These are phyloP conservation scores for Chenopodium suecicum DNA, from an alignment of 148 eudicot genomes.

Conservation along the genomic window DNA sequence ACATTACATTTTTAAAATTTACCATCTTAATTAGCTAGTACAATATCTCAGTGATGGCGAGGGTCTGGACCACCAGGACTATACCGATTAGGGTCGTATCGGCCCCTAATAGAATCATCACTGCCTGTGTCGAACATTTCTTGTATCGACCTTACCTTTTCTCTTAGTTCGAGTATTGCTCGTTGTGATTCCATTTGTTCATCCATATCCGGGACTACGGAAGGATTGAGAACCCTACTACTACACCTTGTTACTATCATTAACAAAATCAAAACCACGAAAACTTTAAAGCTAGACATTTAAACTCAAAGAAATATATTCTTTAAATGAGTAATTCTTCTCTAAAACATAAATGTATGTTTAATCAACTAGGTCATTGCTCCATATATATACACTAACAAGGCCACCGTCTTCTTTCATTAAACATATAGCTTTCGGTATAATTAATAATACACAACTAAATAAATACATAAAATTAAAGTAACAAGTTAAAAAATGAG, in stretches of 20 bases:
- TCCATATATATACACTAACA: neutral
- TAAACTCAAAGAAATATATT: neutral
- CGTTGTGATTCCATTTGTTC: neutral
- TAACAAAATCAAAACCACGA: constrained; percentile 6
- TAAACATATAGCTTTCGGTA: neutral
- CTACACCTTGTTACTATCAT: constrained; percentile 4
- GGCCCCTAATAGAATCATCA: constrained; percentile 24
- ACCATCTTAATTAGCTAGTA: no score
- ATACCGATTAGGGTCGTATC: constrained; percentile 21
- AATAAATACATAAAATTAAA: neutral
- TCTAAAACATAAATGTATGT: no score
- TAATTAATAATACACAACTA: neutral
- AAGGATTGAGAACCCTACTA: constrained; percentile 18
- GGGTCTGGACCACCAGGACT: constrained; percentile 42
- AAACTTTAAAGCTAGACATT: constrained; percentile 2
- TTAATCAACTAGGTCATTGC: neutral
- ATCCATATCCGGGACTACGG: neutral
- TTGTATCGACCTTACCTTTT: constrained; percentile 28
- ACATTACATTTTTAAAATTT: no score
- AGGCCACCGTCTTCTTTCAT: neutral
- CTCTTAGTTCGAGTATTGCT: constrained; percentile 26
- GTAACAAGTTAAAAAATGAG: neutral
- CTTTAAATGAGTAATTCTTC: no score
- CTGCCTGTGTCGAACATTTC: constrained; percentile 28
- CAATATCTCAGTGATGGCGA: constrained; percentile 21